Conservation (phyloP, 768 basidiomycete species). For the Xerocomus brunneocitrinus region DNA sequence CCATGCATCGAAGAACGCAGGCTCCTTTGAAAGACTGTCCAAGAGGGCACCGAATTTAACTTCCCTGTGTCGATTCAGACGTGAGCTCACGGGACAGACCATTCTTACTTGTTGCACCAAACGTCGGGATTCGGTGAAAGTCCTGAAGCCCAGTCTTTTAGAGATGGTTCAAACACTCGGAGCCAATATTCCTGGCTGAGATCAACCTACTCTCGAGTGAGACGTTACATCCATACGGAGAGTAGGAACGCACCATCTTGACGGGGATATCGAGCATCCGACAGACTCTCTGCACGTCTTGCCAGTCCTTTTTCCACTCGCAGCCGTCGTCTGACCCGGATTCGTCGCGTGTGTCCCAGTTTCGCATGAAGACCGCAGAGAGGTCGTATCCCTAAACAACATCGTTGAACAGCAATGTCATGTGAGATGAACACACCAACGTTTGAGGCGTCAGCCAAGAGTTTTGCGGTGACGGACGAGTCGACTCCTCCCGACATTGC, state of each 20-base stretch:
- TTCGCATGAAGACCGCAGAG: conserved; percentile 91
- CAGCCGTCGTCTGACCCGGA: conserved; percentile 76
- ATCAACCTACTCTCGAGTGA: conserved; percentile 55
- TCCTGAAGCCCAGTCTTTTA: conserved; percentile 73
- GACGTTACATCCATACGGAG: neutral
- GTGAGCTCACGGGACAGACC: neutral
- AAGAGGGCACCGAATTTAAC: conserved; percentile 89
- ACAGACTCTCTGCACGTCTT: conserved; percentile 83
- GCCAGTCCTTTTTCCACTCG: conserved; percentile 95
- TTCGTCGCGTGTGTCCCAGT: conserved; percentile 90
- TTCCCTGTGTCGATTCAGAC: conserved; percentile 45
- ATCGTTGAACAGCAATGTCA: neutral
- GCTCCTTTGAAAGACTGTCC: conserved; percentile 45
- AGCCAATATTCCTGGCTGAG: conserved; percentile 90
- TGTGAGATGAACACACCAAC: conserved; percentile 33
- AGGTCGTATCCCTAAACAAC: conserved; percentile 66
- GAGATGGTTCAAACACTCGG: conserved; percentile 82
- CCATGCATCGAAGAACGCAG: conserved; percentile 45
- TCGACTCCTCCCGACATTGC: conserved; percentile 97
- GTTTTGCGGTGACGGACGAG: conserved; percentile 80
- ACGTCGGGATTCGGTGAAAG: conserved; percentile 91
- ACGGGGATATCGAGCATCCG: conserved; percentile 68
- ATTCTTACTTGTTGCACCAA: conserved; percentile 73
- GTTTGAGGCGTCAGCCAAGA: conserved; percentile 53
- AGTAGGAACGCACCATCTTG: conserved; percentile 46